Percentiles rank a stretch among this genome's conserved stretches.
phyloP scores from a whole-genome alignment of 116 monocot genomes.

The Cymodocea nodosa region DNA sequence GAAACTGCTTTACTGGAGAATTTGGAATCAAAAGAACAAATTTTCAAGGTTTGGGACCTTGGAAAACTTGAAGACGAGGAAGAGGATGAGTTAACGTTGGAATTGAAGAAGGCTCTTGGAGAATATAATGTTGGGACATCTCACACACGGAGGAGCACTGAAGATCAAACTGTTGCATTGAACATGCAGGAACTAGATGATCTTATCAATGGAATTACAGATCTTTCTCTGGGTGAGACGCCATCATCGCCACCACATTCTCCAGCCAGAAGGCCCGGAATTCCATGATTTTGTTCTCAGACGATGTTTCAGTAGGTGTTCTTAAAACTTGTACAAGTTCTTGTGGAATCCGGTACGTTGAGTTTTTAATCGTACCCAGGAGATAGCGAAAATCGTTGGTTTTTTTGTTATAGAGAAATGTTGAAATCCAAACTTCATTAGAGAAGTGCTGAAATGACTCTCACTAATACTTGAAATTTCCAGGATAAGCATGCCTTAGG shows the following conservation, averaged over 20 bases:
- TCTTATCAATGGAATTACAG: background rate
- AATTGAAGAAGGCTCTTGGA: constrained; percentile 2
- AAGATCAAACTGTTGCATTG: background rate
- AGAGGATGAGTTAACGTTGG: background rate
- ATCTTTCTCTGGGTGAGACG: constrained; percentile 1
- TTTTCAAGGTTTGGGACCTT: constrained; percentile 11
- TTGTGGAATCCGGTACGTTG: too few relatives aligned
- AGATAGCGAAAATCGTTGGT: too few relatives aligned
- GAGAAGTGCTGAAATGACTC: too few relatives aligned
- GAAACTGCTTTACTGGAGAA: background rate
- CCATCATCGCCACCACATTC: background rate
- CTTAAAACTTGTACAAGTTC: too few relatives aligned
- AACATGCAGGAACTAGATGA: constrained; percentile 5
- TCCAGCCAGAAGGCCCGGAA: background rate
- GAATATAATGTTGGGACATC: background rate
- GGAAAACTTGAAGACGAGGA: background rate
- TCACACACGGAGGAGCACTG: background rate
- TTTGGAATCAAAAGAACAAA: constrained; percentile 3
- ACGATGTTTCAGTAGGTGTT: too few relatives aligned
- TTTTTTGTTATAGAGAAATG: too few relatives aligned
- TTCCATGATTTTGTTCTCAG: too few relatives aligned
- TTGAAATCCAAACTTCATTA: too few relatives aligned
- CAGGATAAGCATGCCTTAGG: too few relatives aligned
- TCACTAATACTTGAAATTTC: too few relatives aligned
- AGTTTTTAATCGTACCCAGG: too few relatives aligned